phyloP scores from a whole-genome alignment of 352 stramenopile species.

The Pythium brachiatum region DNA sequence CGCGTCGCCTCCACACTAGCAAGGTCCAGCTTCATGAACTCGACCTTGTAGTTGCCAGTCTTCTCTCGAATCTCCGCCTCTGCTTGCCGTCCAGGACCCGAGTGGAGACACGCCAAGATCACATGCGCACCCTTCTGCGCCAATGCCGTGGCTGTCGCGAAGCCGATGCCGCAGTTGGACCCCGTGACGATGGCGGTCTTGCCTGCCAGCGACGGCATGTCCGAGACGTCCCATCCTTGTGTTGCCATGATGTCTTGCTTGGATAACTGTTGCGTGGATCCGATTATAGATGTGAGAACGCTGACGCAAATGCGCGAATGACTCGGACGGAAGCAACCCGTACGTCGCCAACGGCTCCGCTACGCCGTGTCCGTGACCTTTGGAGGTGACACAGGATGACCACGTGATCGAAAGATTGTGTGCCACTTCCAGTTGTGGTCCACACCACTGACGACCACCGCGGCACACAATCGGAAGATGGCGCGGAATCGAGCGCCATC shows the following conservation, averaged over 20 bases:
- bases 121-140: conserved; percentile 61
- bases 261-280: background rate
- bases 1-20: conserved; percentile 29
- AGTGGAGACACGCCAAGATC: conserved; percentile 70
- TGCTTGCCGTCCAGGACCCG: conserved; percentile 5
- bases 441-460: background rate
- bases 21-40: conserved; percentile 44
- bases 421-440: conserved; percentile 4
- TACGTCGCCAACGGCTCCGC: background rate
- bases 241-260: conserved; percentile 4
- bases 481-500: conserved; percentile 3
- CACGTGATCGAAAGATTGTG: background rate
- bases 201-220: conserved; percentile 34
- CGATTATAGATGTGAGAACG: background rate
- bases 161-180: conserved; percentile 83
- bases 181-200: conserved; percentile 85
- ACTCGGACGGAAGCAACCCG: background rate
- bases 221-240: conserved; percentile 20
- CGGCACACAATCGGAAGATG: background rate
- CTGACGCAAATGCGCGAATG: background rate
- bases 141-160: conserved; percentile 58
- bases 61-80: conserved; percentile 15
- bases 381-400: background rate
- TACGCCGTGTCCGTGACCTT: background rate
- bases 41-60: conserved; percentile 18